These are phyloP conservation scores for Litsea cubeba DNA, from an alignment of 164 flowering plant genomes.

Conservation along the genomic window DNA sequence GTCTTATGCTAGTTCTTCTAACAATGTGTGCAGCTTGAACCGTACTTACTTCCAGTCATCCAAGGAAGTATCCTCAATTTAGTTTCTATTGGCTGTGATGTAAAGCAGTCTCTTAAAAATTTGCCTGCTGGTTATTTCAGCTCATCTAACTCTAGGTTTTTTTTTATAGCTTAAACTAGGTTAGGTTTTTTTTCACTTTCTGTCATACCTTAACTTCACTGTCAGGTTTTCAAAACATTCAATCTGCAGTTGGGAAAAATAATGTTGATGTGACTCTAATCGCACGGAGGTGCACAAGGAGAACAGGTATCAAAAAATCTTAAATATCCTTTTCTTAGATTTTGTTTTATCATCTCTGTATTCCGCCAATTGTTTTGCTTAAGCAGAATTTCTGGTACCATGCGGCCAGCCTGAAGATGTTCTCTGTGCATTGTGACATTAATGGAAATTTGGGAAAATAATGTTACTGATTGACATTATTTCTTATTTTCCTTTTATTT, in stretches of 20 bases:
- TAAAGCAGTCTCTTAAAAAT: not conserved
- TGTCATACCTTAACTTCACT: constrained; percentile 45
- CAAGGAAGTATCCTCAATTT: constrained; percentile 94
- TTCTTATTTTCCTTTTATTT: too few relatives aligned
- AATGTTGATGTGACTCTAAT: constrained; percentile 81
- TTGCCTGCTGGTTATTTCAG: not conserved
- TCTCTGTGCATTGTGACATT: not conserved
- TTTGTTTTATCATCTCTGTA: not conserved
- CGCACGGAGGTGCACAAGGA: constrained; percentile 87
- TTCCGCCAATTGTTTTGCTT: not conserved
- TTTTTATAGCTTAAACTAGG: not conserved
- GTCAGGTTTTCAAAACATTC: constrained; percentile 75
- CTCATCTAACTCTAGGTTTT: not conserved
- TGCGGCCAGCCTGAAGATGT: not conserved
- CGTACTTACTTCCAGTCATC: constrained; percentile 79
- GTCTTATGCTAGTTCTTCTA: constrained; percentile 9
- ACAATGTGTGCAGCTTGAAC: constrained; percentile 74
- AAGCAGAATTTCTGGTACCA: not conserved
- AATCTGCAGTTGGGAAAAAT: constrained; percentile 73
- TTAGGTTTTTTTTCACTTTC: constrained; percentile 4
- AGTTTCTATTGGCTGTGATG: constrained; percentile 4
- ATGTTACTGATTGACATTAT: too few relatives aligned
- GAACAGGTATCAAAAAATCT: constrained; percentile 57
- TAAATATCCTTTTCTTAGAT: not conserved
- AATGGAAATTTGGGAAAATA: too few relatives aligned